Evolutionary conservation across 495 filamentous ascomycete genomes (phyloP).

Genomic region (Trypethelium eluteriae): DNA sequence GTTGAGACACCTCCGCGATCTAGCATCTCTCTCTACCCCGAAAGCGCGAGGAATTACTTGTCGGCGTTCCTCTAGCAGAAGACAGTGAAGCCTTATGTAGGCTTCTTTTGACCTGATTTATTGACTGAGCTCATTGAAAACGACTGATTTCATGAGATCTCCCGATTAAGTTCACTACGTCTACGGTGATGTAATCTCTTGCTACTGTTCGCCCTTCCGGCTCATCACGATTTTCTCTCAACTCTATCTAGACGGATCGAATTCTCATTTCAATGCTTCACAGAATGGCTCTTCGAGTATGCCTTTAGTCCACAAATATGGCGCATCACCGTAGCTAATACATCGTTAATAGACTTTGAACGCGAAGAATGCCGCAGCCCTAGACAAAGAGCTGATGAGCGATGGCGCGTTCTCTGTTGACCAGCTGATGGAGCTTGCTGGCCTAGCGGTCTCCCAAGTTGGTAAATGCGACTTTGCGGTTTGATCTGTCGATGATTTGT

Average conservation of each 20-base stretch:
- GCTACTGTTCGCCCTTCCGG: neutral
- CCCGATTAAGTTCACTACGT: neutral
- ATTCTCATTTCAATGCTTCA: neutral
- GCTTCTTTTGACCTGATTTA: too few relatives aligned
- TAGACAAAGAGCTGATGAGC: slow-evolving; percentile 93
- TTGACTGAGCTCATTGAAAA: too few relatives aligned
- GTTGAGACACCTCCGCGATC: neutral
- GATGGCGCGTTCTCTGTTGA: slow-evolving; percentile 87
- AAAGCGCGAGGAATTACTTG: too few relatives aligned
- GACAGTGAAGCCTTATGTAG: neutral
- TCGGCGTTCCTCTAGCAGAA: neutral
- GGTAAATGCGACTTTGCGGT: slow-evolving; percentile 41
- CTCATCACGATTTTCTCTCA: neutral
- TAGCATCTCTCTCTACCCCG: neutral
- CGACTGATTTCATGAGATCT: neutral
- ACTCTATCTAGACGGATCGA: neutral
- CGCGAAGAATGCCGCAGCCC: slow-evolving; percentile 74
- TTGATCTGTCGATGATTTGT: too few relatives aligned
- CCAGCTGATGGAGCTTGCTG: slow-evolving; percentile 95
- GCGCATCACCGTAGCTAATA: neutral
- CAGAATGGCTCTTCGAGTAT: slow-evolving; percentile 5
- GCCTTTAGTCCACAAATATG: neutral
- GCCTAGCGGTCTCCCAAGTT: slow-evolving; percentile 86
- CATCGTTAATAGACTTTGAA: slow-evolving; percentile 15
- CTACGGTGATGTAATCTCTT: slow-evolving; percentile 5